Base-by-base conservation (phyloP, 73 alveolate genomes). In the Tetrahymena borealis region DNA sequence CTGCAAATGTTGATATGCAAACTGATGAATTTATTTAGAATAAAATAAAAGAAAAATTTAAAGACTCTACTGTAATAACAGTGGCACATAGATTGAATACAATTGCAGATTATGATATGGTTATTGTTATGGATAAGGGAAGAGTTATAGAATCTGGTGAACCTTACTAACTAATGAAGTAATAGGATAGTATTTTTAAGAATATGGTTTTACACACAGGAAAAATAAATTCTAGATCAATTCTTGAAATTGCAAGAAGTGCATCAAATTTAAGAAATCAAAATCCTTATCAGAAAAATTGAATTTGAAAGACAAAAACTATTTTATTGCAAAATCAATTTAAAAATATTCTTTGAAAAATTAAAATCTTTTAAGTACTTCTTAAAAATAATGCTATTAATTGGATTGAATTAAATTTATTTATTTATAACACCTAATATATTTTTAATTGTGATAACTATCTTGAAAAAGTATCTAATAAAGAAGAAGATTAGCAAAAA, bases 41-140 rank as follows among this genome's bases (percentile, higher is more conserved):
- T 2, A 93, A 40, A 9, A 90, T 96, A 39, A 91, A 94, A 90
- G 41, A 39, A 20, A 91, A 90, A 32, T 96, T 96, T 78, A 12
- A 28, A 31, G 78, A 94, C 79, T 90, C 96, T 37, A 96, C 98
- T n/a, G 43, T 96, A 36, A 90, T 96, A 6, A 96, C 97, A 13
- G 91, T 96, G 33, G 97, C 97, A 32, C 98, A 94, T 93, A 93
- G 97, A 94, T 85, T 90, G 20, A 91, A 93, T 41, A 93, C 95
- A 32, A 93, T 93, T 31, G 93, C 95, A 0, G 95, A 93, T 93
- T 93, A 92, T 78, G 95, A 92, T 78, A 92, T 39, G 91, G 95
- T 93, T 32, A 93, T 93, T 36, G 95, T 93, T 39, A 90, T 93
- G 43, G 78, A 40, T 85, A 90, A 93, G 16, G 95, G 95, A 7